A percentile compares a stretch with the other conserved stretches of the same genome.
These are phyloP conservation scores for Botrytis sinoallii DNA, from an alignment of 2,329 filamentous ascomycete species.

Conservation along the genomic window DNA sequence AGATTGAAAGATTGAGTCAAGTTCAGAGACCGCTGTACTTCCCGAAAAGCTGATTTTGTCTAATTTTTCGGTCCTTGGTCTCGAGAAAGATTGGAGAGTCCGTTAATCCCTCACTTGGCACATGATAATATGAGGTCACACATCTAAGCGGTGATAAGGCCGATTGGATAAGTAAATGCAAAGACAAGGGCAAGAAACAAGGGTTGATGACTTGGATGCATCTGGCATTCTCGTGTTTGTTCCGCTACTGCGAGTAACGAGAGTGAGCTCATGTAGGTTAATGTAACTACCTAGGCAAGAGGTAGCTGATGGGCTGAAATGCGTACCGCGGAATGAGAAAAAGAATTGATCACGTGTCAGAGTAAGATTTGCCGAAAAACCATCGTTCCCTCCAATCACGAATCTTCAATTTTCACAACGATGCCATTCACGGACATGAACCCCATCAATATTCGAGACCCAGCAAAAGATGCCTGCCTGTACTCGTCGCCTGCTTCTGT, in stretches of 20 bases:
- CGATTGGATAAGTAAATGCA: neutral
- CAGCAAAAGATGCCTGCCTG: neutral
- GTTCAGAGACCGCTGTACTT: too few species aligned
- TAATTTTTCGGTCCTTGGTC: neutral
- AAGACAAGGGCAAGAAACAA: neutral
- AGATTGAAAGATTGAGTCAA: neutral
- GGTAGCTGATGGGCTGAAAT: neutral
- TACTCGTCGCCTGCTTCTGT: conserved; percentile 6
- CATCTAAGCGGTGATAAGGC: neutral
- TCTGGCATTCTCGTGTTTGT: neutral
- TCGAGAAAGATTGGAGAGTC: neutral
- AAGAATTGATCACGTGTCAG: neutral
- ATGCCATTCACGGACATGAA: neutral
- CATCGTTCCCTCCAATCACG: neutral
- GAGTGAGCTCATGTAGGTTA: neutral
- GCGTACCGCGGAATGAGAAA: neutral
- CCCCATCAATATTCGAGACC: neutral
- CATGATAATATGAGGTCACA: neutral
- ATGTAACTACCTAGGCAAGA: neutral
- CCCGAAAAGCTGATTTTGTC: neutral
- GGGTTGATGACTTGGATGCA: neutral
- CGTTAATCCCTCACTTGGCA: neutral
- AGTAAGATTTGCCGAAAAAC: neutral
- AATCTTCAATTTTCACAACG: neutral
- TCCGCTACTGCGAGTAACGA: neutral